A percentile compares a stretch with the other conserved stretches of the same genome.
Conservation (phyloP, 306 rosid species). For the Aeschynomene evenia region DNA sequence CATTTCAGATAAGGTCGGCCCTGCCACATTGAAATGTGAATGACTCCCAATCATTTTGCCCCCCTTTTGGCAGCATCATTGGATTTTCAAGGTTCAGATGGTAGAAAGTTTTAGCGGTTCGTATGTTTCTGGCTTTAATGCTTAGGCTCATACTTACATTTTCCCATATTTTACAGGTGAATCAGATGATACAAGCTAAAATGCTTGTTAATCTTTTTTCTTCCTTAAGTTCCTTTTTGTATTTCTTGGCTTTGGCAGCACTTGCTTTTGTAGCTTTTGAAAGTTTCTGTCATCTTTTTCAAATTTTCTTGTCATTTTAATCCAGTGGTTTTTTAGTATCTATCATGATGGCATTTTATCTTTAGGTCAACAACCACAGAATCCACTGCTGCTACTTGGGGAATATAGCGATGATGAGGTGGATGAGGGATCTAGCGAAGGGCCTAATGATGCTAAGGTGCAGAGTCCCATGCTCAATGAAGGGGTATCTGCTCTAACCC, state of each 20-base stretch:
- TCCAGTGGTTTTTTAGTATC: conserved; percentile 29
- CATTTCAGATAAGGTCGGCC: conserved; percentile 71
- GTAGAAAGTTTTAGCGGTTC: conserved; percentile 76
- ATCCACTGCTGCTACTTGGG: conserved; percentile 88
- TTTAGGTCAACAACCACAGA: conserved; percentile 71
- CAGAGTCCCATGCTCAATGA: conserved; percentile 46
- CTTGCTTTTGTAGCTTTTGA: conserved; percentile 7
- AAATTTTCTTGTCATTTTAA: conserved; percentile 13
- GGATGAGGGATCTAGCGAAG: conserved; percentile 59
- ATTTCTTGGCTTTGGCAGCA: conserved; percentile 15
- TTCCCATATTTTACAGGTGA: conserved; percentile 80
- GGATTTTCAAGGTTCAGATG: conserved; percentile 75
- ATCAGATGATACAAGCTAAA: conserved; percentile 49
- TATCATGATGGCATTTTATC: conserved; percentile 55
- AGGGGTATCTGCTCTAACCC: conserved; percentile 49
- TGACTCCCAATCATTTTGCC: conserved; percentile 60
- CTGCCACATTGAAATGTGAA: conserved; percentile 75
- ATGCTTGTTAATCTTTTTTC: conserved; percentile 46
- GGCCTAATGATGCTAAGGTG: conserved; percentile 30
- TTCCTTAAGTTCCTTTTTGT: conserved; percentile 24
- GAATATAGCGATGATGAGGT: conserved; percentile 90
- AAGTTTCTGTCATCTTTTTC: conserved; percentile 10
- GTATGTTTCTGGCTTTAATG: conserved; percentile 87
- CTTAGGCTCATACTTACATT: conserved; percentile 57
- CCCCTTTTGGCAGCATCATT: conserved; percentile 63